phyloP scores from a whole-genome alignment of 768 basidiomycete species.

The Agaricus blazei region DNA sequence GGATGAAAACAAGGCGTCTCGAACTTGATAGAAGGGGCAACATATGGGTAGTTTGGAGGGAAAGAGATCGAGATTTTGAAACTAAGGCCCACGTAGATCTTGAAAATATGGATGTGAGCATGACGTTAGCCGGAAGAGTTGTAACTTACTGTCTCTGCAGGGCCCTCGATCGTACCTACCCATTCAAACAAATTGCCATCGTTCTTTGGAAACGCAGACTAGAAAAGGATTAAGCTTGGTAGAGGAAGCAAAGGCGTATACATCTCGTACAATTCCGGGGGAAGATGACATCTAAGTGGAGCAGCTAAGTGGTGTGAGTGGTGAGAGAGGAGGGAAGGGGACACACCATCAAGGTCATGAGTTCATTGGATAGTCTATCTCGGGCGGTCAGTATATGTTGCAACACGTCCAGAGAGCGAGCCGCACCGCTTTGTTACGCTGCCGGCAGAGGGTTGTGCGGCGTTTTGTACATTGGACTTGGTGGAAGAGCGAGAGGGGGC shows the following conservation, averaged over 20 bases:
- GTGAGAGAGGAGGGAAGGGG: background rate
- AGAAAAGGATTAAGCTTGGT: conserved; percentile 9
- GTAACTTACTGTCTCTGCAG: conserved; percentile 61
- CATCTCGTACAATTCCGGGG: conserved; percentile 70
- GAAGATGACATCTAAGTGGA: conserved; percentile 72
- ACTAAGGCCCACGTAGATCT: conserved; percentile 75
- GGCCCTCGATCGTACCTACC: conserved; percentile 85
- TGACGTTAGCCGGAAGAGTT: background rate
- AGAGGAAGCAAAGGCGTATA: background rate
- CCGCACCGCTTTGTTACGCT: conserved; percentile 81
- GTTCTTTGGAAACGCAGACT: conserved; percentile 89
- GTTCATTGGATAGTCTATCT: conserved; percentile 68
- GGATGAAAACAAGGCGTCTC: conserved; percentile 90
- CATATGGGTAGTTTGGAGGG: conserved; percentile 86
- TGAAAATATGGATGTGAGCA: background rate
- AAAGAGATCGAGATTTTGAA: conserved; percentile 85
- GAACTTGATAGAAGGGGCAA: conserved; percentile 80
- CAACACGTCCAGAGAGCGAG: conserved; percentile 7
- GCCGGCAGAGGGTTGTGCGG: conserved; percentile 55
- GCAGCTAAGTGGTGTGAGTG: conserved; percentile 10
- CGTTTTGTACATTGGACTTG: conserved; percentile 52
- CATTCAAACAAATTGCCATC: conserved; percentile 88
- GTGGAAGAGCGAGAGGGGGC: conserved; percentile 51
- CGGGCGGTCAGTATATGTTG: conserved; percentile 4
- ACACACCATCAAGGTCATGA: conserved; percentile 85